Percentiles rank a stretch among this genome's conserved stretches.
Conservation (phyloP, 192 early-diverging fungal species). For the Backusella macrospora region DNA sequence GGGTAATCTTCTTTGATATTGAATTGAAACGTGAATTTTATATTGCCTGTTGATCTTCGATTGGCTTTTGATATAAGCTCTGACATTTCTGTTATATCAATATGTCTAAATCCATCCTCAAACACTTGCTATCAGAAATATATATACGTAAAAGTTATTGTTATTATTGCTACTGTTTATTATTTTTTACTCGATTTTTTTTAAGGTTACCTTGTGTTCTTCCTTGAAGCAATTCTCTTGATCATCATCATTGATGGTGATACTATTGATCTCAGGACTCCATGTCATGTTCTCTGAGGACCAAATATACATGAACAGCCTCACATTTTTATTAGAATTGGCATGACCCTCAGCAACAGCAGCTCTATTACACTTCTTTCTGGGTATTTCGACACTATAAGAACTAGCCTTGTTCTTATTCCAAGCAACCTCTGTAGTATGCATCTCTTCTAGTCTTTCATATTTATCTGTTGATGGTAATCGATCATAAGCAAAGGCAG, state of each 20-base stretch:
- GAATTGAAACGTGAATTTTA: neutral
- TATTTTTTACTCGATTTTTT: too few relatives aligned
- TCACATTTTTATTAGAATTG: neutral
- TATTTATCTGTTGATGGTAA: constrained; percentile 13
- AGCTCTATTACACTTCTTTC: neutral
- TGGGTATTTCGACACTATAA: constrained; percentile 12
- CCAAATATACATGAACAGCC: constrained; percentile 20
- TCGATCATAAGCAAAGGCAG: constrained; percentile 15
- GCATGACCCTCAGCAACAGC: neutral
- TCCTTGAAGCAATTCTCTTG: neutral
- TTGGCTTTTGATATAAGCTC: neutral
- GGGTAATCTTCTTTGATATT: neutral
- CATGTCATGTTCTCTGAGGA: constrained; percentile 11
- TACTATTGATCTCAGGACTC: neutral
- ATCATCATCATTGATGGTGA: neutral
- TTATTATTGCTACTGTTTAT: neutral
- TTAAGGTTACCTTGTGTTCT: neutral
- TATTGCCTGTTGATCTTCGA: neutral
- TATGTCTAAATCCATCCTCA: constrained; percentile 12
- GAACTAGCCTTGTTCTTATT: neutral
- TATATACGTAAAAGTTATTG: neutral
- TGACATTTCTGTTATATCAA: constrained; percentile 25
- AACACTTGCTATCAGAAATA: neutral
- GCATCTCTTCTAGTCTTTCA: constrained; percentile 16
- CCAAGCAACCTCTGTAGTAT: neutral